phyloP scores from a whole-genome alignment of 2,329 filamentous ascomycete genomes.

The Diaporthe batatas region DNA sequence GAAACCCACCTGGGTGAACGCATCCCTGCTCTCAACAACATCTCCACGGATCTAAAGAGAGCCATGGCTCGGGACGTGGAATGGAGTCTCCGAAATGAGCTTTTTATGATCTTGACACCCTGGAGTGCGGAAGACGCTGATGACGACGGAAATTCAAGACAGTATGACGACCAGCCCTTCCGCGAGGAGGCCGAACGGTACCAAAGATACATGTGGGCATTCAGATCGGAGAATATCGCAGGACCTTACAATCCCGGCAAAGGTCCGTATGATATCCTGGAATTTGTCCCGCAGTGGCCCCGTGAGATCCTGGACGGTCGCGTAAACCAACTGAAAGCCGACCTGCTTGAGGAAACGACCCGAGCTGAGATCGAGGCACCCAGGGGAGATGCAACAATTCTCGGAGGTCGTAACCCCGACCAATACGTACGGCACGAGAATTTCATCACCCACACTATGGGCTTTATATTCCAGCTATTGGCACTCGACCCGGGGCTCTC shows the following conservation, averaged over 20 bases:
- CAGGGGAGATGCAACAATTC: not conserved
- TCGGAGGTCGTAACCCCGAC: too few relatives aligned
- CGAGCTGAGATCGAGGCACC: not conserved
- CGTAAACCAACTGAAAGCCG: not conserved
- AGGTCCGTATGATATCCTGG: constrained; percentile 2
- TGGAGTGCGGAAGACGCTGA: not conserved
- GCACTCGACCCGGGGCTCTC: constrained; percentile 14
- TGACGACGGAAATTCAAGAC: not conserved
- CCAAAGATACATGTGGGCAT: fast-evolving
- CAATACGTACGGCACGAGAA: not conserved
- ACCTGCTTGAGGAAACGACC: not conserved
- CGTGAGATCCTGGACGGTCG: not conserved
- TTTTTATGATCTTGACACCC: not conserved
- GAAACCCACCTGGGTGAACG: constrained; percentile 21
- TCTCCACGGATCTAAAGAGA: not conserved
- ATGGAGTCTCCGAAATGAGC: not conserved
- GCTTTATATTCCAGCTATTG: not conserved
- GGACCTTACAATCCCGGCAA: not conserved
- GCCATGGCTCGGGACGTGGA: not conserved
- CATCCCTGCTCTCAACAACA: constrained; percentile 8
- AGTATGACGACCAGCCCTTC: not conserved
- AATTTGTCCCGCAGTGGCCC: not conserved
- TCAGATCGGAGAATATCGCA: not conserved
- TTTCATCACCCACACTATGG: not conserved
- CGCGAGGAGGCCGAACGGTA: not conserved